Base-by-base conservation (phyloP, 257 asterid species). In the Catharanthus roseus region DNA sequence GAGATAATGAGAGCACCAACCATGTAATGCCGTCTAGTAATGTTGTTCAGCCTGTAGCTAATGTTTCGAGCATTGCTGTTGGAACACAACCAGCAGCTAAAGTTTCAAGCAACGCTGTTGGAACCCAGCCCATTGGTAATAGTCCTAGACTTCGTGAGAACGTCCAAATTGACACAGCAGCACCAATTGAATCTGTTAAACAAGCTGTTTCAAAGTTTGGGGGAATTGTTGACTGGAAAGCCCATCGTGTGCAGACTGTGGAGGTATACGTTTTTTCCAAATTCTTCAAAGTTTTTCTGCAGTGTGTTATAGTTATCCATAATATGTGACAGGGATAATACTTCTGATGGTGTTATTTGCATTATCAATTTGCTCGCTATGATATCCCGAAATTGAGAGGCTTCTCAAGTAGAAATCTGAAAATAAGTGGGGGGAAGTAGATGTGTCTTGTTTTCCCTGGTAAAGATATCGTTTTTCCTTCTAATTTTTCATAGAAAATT, bases 141-240 rank as follows among this genome's bases (percentile, higher is more conserved):
- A 79, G 72, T 53, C 60, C 82, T 16, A 79, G 78, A 72, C 51
- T 41, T 36, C 56, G 80, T 44, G 77, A 68, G 58, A 79, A 70
- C 71, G 53, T 49, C 8, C 90, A 87, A 26, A 81, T 95, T 13
- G 99, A 90, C 83, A 95, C 99, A 21, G 81, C 98, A 33, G 82
- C 96, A 1, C 99, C 99, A 47, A 78, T 95, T 70, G 96, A 92
- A 80, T 95, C 99, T 15, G 99, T 95, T 55, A 95, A 92, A 83
- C 93, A 93, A 54, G 99, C 99, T 61, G 99, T 95, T 73, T 95
- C 97, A 0, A 95, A 86, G 86, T 95, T 95, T 55, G 99, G 99
- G 18, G 99, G 98, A 42, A 95, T 95, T 56, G 96, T 95, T 38
- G 99, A 95, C 82, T 95, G 99, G 99, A 95, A 95, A 81, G 99